Percentiles rank a stretch among this genome's conserved stretches.
Evolutionary conservation across 441 rosid genomes (phyloP).

Genomic region (Corymbia citriodora): DNA sequence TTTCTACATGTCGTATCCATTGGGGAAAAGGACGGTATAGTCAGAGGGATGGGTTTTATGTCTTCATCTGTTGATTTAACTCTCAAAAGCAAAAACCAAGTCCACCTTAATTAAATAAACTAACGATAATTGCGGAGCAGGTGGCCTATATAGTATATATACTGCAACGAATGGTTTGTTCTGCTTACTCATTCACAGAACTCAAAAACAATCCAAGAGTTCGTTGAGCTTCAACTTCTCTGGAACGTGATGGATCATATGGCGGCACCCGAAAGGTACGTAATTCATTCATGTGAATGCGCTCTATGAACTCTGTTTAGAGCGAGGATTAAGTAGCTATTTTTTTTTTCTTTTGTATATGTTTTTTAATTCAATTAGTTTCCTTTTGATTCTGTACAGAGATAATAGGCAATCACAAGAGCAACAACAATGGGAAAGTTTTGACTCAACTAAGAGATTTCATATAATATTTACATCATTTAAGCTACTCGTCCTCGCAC

Average conservation of each 20-base stretch:
- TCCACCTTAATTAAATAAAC: background rate
- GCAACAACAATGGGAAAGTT: background rate
- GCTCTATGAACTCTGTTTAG: background rate
- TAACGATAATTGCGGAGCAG: background rate
- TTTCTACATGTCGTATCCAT: too few relatives aligned
- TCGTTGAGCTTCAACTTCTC: background rate
- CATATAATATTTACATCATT: background rate
- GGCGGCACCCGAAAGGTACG: background rate
- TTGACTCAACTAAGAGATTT: background rate
- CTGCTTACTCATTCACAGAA: background rate
- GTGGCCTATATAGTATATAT: background rate
- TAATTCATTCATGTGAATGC: background rate
- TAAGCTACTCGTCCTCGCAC: fast-evolving
- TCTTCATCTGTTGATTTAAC: background rate
- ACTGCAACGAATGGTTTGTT: background rate
- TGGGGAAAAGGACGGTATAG: background rate
- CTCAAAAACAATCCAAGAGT: background rate
- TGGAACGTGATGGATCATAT: background rate
- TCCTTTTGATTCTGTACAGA: background rate
- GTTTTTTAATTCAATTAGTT: background rate
- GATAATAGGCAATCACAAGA: background rate
- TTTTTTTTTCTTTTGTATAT: background rate
- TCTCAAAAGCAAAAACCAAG: background rate
- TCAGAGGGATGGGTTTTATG: too few relatives aligned
- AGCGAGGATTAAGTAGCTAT: background rate